Percentiles rank a stretch among this genome's conserved stretches.
Conservation (phyloP, 371 early-diverging fungal genomes). For the Zopfochytrium polystomum region DNA sequence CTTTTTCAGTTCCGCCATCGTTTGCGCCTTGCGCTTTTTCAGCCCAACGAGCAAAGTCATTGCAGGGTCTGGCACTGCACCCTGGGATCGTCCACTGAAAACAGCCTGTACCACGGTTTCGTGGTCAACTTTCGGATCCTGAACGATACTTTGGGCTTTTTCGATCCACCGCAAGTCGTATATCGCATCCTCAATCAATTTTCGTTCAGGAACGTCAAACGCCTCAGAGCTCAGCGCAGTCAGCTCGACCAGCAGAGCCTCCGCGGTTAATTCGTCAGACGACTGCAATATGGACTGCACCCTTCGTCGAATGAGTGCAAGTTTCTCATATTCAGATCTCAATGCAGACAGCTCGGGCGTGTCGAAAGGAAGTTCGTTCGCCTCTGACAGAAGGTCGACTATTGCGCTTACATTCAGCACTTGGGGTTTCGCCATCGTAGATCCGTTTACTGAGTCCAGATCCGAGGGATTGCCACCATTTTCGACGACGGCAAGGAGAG, state of each 20-base stretch:
- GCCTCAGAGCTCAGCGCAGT: not conserved
- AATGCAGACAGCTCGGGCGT: constrained; percentile 49
- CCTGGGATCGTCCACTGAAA: not conserved
- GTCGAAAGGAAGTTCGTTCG: constrained; percentile 47
- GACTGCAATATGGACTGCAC: too few species aligned
- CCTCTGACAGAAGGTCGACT: constrained; percentile 39
- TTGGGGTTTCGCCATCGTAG: not conserved
- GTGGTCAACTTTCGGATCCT: not conserved
- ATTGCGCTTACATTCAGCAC: constrained; percentile 36
- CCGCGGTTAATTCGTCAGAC: not conserved
- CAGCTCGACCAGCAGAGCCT: not conserved
- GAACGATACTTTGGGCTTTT: not conserved
- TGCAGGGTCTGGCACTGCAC: not conserved
- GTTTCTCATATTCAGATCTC: constrained; percentile 35
- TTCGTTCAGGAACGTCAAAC: not conserved
- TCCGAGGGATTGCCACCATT: constrained; percentile 27
- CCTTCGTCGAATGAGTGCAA: too few species aligned
- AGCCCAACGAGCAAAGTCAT: not conserved
- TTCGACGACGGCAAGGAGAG: constrained; percentile 24
- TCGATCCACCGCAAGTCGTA: constrained; percentile 15
- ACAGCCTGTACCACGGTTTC: not conserved
- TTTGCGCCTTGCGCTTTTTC: constrained; percentile 1
- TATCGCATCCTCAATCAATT: constrained; percentile 8
- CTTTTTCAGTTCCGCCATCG: constrained; percentile 9
- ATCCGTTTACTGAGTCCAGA: constrained; percentile 20